These are phyloP conservation scores for Kwoniella heveanensis DNA, from an alignment of 768 basidiomycete genomes.

Conservation along the genomic window DNA sequence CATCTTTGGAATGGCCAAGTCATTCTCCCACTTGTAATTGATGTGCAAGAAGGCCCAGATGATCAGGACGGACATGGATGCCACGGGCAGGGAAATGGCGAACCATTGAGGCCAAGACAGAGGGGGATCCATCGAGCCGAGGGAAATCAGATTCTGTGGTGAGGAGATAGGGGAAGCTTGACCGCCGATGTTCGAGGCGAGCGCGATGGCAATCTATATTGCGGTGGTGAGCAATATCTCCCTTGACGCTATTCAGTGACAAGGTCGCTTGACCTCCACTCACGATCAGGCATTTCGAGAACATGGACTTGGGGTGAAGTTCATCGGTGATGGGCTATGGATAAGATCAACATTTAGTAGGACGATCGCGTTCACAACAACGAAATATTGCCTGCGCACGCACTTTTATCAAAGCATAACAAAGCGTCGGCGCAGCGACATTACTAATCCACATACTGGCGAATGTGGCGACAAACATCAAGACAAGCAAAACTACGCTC, in stretches of 20 bases:
- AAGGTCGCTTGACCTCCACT: conserved; percentile 56
- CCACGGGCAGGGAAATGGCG: conserved; percentile 87
- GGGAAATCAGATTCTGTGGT: conserved; percentile 93
- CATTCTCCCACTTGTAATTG: conserved; percentile 69
- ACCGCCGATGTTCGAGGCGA: conserved; percentile 98
- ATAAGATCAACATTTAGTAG: neutral
- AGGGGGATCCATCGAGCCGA: conserved; percentile 79
- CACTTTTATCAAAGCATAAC: conserved; percentile 93
- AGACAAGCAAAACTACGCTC: conserved; percentile 80
- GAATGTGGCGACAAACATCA: conserved; percentile 96
- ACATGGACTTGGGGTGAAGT: conserved; percentile 79
- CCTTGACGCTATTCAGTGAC: neutral
- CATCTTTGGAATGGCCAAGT: conserved; percentile 78
- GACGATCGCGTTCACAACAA: no score
- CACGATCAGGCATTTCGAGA: conserved; percentile 88
- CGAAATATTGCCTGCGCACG: conserved; percentile 44
- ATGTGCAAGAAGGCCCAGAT: conserved; percentile 89
- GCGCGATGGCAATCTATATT: conserved; percentile 82
- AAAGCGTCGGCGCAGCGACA: conserved; percentile 94
- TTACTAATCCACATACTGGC: conserved; percentile 99
- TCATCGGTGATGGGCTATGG: conserved; percentile 86
- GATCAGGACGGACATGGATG: conserved; percentile 76
- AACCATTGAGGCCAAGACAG: conserved; percentile 94
- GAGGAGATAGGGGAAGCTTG: conserved; percentile 97
- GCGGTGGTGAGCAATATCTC: neutral